phyloP scores from a whole-genome alignment of 768 basidiomycete species.

The Amanita rubescens region DNA sequence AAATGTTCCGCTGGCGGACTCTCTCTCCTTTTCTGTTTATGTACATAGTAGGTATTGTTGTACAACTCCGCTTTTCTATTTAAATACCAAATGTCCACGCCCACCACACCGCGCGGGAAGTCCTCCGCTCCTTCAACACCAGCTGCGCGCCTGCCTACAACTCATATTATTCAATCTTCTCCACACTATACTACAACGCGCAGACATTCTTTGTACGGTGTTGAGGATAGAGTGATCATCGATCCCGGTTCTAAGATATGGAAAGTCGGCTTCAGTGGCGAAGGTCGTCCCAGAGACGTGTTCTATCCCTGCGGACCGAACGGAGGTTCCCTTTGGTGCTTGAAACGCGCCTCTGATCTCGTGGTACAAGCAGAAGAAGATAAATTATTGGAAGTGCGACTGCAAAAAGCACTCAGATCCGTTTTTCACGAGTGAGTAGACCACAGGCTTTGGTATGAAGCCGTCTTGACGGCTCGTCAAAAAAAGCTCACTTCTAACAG shows the following conservation, averaged over 20 bases:
- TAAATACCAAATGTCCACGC: slow-evolving; percentile 26
- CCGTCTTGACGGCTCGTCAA: slow-evolving; percentile 9
- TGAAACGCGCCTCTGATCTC: slow-evolving; percentile 45
- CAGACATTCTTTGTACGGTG: slow-evolving; percentile 92
- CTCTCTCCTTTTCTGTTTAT: neutral
- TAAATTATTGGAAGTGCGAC: slow-evolving; percentile 55
- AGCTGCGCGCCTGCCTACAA: slow-evolving; percentile 42
- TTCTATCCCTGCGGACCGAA: slow-evolving; percentile 49
- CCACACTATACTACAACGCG: slow-evolving; percentile 82
- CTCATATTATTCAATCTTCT: slow-evolving; percentile 53
- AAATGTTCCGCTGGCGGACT: neutral
- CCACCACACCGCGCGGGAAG: slow-evolving; percentile 35
- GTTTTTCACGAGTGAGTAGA: slow-evolving; percentile 78
- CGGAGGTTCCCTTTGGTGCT: slow-evolving; percentile 50
- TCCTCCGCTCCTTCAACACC: slow-evolving; percentile 38
- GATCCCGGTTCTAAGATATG: slow-evolving; percentile 92
- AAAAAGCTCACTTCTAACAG: slow-evolving; percentile 87
- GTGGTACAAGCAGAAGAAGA: slow-evolving; percentile 67
- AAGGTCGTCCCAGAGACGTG: slow-evolving; percentile 85
- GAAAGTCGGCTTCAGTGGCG: slow-evolving; percentile 98
- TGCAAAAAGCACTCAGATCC: slow-evolving; percentile 63
- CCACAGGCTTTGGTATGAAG: neutral
- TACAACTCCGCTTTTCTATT: neutral
- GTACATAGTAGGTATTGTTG: neutral
- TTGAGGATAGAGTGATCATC: slow-evolving; percentile 91